These are phyloP conservation scores for Entrophospora sp. DNA, from an alignment of 192 early-diverging fungal species.

Conservation along the genomic window DNA sequence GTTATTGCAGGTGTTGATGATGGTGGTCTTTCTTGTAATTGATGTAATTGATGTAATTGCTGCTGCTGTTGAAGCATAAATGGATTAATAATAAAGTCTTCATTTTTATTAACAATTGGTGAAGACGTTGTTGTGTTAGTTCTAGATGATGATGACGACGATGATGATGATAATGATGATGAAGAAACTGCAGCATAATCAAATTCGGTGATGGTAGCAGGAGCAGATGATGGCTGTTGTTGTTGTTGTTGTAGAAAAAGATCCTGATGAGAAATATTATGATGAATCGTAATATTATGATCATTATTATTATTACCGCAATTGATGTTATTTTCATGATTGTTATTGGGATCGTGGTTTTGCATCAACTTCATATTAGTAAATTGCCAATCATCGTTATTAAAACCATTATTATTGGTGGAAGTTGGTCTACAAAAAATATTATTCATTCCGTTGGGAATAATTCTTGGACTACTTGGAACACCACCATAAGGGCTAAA, in stretches of 20 bases:
- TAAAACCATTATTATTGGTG: slow-evolving; percentile 1
- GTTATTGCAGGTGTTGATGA: slow-evolving; percentile 14
- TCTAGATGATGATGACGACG: no score
- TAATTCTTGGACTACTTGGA: slow-evolving; percentile 24
- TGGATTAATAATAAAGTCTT: slow-evolving; percentile 15
- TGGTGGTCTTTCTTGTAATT: no score
- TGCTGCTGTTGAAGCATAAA: slow-evolving; percentile 15
- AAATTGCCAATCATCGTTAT: slow-evolving; percentile 6
- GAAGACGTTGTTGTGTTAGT: slow-evolving; percentile 21
- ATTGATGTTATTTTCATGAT: no score
- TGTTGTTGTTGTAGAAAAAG: not conserved
- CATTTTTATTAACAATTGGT: slow-evolving; percentile 21
- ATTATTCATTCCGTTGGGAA: slow-evolving; percentile 17
- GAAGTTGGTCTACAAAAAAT: slow-evolving; percentile 13
- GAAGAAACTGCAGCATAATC: slow-evolving; percentile 16
- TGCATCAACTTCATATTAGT: slow-evolving; percentile 1
- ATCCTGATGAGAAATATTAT: not conserved
- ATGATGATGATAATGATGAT: slow-evolving; percentile 23
- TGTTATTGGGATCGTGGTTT: not conserved
- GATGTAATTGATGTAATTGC: no score
- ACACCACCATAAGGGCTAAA: slow-evolving; percentile 21
- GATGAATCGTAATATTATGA: not conserved
- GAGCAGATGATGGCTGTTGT: slow-evolving; percentile 22
- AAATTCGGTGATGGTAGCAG: slow-evolving; percentile 22
- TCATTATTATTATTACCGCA: not conserved